Conservation (phyloP, 331 rosid genomes). For the Quercus lobata region DNA sequence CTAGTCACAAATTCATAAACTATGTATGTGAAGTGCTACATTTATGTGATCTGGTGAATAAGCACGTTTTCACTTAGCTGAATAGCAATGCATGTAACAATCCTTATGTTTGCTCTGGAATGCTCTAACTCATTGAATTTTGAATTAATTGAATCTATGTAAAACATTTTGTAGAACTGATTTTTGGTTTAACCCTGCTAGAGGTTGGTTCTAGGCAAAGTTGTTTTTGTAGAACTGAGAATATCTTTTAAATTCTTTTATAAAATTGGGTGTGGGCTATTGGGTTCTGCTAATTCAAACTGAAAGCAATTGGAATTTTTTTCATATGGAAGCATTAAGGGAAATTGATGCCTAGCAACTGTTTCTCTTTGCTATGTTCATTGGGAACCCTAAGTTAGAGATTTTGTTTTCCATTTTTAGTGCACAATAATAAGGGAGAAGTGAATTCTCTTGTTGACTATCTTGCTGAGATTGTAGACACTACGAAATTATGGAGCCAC, state of each 20-base stretch:
- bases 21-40: no score
- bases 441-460: background rate
- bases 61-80: background rate
- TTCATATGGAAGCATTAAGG: background rate
- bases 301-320: background rate
- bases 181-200: background rate
- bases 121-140: background rate
- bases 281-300: background rate
- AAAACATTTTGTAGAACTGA: background rate
- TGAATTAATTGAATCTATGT: no score
- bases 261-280: background rate
- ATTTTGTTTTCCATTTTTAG: background rate
- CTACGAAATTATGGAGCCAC: background rate
- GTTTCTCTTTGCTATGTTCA: background rate
- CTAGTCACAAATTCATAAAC: no score
- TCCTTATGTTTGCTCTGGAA: background rate
- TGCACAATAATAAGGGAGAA: background rate
- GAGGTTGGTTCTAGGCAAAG: background rate
- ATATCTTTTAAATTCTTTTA: background rate
- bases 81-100: background rate
- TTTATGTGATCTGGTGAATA: no score
- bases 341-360: background rate
- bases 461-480: no score
- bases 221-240: background rate
- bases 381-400: background rate